Evolutionary conservation across 257 asterid species (phyloP), one percentile per base, ranked within the genome.

Genomic region (Marsdenia floribunda): DNA sequence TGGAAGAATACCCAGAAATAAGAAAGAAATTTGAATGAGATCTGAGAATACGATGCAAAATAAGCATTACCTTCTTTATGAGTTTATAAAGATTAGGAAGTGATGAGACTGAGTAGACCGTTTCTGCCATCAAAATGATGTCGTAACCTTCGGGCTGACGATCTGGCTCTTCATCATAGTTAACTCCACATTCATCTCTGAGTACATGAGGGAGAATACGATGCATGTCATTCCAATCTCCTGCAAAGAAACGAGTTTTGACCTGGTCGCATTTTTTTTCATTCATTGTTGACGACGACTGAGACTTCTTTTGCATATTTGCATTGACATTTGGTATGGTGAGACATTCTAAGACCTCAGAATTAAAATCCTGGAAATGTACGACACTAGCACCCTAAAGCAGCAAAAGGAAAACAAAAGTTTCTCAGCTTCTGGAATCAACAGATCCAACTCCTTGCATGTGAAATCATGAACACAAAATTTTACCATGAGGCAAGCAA

Each of bases 301-400:
- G 68, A 44, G 87, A 68, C 76, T 81, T 86, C 57, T 72, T 80
- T 74, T 78, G 80, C 14, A 84, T 78, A 81, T 95, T 95, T 68
- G 89, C 90, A 37, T 80, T 81, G 68, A 95, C 97, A 74, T 95
- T 95, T 24, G 97, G 97, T 80, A 95, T 84, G 70, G 99, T 95
- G 74, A 95, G 96, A 80, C 83, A 83, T 59, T 81, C 87, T 59
- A 95, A 82, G 77, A 95, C 99, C 85, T 95, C 99, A 1, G 89
- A 96, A 73, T 95, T 95, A 80, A 95, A 95, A 78, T 95, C 98
- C 86, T 95, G 99, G 82, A 95, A 95, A 76, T 95, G 99, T 67
- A 95, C 96, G 22, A 79, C 80, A 24, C 75, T 71, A 78, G 99
- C 90, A 64, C 91, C 98, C 99, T 94, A 73, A 47, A 15, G 49